phyloP scores from a whole-genome alignment of 352 stramenopile genomes.

The Phytopythium chamaehyphon region DNA sequence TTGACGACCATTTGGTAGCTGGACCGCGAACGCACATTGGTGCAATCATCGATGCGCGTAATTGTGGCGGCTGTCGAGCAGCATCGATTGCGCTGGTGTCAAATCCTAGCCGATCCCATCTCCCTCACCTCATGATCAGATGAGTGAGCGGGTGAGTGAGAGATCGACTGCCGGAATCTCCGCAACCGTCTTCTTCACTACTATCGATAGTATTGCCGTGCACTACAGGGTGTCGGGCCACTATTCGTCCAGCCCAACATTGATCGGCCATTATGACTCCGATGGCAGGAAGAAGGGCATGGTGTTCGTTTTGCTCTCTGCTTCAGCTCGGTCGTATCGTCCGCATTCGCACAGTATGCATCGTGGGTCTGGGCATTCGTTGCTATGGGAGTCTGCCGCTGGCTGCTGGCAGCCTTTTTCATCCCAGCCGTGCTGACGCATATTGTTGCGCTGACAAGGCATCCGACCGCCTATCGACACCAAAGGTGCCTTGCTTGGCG shows the following conservation, averaged over 20 bases:
- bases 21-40: too few relatives aligned
- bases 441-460: not conserved
- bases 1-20: too few relatives aligned
- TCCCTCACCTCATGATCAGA: too few relatives aligned
- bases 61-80: too few relatives aligned
- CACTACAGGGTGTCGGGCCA: constrained; percentile 4
- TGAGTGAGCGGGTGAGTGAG: too few relatives aligned
- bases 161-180: too few relatives aligned
- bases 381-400: constrained; percentile 1
- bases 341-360: constrained; percentile 1
- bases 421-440: not conserved
- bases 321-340: constrained; percentile 1
- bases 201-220: too few relatives aligned
- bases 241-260: not conserved
- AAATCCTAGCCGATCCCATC: too few relatives aligned
- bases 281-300: constrained; percentile 2
- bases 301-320: constrained; percentile 1
- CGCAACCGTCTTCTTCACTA: constrained; percentile 5
- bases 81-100: too few relatives aligned
- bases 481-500: not conserved
- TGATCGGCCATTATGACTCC: constrained; percentile 1
- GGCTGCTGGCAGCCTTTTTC: not conserved
- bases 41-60: too few relatives aligned
- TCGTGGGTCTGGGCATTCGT: constrained; percentile 4
- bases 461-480: not conserved